phyloP scores from a whole-genome alignment of 2,329 filamentous ascomycete species.

The Colletotrichum sp. region DNA sequence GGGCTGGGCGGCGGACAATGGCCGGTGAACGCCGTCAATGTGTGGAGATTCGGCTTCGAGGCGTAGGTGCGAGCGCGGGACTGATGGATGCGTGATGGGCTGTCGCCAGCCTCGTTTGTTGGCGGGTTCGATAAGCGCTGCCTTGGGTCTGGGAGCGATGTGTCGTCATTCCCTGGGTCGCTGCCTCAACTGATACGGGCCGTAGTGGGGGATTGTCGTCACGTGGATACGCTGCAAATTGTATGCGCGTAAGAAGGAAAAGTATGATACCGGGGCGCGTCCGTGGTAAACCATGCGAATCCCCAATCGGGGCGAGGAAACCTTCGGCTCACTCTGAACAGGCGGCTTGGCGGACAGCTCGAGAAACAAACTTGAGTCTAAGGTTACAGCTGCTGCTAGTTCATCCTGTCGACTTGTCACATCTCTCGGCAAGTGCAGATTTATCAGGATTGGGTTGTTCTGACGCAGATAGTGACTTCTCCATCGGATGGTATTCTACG shows the following conservation, averaged over 20 bases:
- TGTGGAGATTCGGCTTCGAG: background rate
- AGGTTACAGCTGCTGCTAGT: background rate
- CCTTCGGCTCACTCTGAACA: background rate
- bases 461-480: background rate
- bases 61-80: background rate
- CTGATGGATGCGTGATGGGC: constrained; percentile 1
- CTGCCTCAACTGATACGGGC: constrained; percentile 8
- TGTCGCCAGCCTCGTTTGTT: constrained; percentile 14
- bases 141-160: constrained; percentile 12
- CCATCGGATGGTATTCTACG: background rate
- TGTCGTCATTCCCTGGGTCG: constrained; percentile 16
- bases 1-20: constrained; percentile 11
- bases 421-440: background rate
- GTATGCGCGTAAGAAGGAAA: background rate
- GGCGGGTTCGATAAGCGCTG: constrained; percentile 11
- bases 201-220: constrained; percentile 16
- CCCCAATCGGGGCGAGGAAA: background rate
- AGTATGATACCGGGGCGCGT: background rate
- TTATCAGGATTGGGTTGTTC: background rate
- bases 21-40: background rate
- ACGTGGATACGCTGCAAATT: constrained; percentile 1
- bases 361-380: background rate
- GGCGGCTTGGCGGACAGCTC: background rate
- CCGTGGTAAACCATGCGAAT: background rate
- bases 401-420: background rate